These are phyloP conservation scores for Groenewaldozyma salmanticensis DNA, from an alignment of 805 yeast species.

Conservation along the genomic window DNA sequence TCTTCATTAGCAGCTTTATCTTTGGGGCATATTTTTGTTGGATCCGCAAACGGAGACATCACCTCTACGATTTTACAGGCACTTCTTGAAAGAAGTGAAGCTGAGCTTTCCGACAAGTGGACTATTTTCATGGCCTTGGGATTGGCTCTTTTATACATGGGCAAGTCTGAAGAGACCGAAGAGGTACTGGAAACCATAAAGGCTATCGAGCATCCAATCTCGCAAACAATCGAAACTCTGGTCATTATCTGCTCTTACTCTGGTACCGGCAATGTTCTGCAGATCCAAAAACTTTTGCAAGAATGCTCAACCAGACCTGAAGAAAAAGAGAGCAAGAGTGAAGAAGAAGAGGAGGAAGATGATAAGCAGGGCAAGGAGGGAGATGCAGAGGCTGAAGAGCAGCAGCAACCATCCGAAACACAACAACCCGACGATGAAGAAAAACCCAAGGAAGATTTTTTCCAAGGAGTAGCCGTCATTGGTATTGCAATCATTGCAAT, in stretches of 20 bases:
- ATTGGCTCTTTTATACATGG: constrained; percentile 82
- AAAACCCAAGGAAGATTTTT: constrained; percentile 42
- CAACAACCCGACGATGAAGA: constrained; percentile 27
- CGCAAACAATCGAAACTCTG: constrained; percentile 78
- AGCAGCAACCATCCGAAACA: constrained; percentile 6
- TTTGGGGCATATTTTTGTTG: constrained; percentile 89
- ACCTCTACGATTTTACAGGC: constrained; percentile 89
- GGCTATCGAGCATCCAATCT: constrained; percentile 92
- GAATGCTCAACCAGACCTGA: constrained; percentile 62
- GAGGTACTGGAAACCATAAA: constrained; percentile 79
- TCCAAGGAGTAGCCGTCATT: constrained; percentile 82
- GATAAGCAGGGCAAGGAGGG: constrained; percentile 19
- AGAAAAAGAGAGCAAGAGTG: constrained; percentile 51
- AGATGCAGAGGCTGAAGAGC: constrained; percentile 20
- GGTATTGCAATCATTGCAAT: constrained; percentile 91
- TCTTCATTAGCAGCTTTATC: constrained; percentile 84
- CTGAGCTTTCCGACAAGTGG: constrained; percentile 77
- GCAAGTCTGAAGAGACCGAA: constrained; percentile 90
- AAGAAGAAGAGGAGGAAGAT: constrained; percentile 31
- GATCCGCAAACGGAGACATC: constrained; percentile 90
- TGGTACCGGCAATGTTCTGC: constrained; percentile 94
- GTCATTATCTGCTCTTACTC: constrained; percentile 92
- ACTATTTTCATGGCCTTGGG: constrained; percentile 86
- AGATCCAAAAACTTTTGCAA: constrained; percentile 82
- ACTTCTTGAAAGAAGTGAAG: constrained; percentile 70